phyloP scores from a whole-genome alignment of 139 green algal genomes.

The Chlorella sp. region DNA sequence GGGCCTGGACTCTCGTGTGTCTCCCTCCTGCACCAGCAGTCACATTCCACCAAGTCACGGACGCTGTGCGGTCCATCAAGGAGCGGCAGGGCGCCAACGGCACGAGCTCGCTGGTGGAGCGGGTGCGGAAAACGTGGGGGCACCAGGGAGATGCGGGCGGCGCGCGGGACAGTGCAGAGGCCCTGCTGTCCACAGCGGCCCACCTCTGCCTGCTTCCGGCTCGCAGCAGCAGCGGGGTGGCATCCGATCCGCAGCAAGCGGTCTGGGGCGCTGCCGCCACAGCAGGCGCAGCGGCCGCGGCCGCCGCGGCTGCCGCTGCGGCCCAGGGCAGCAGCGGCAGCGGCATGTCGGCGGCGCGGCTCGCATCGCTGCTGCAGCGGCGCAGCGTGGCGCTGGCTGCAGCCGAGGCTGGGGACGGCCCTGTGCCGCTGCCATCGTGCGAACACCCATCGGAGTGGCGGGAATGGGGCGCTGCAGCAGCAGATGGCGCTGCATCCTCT shows the following conservation, averaged over 20 bases:
- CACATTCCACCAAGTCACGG: neutral
- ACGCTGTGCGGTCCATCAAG: neutral
- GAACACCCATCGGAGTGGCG: neutral
- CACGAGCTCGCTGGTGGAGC: neutral
- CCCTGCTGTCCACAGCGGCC: too few species aligned
- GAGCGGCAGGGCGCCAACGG: neutral
- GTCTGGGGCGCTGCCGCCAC: neutral
- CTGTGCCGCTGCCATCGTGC: neutral
- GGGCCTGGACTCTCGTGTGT: conserved; percentile 6
- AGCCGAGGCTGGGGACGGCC: neutral
- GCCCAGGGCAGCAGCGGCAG: neutral
- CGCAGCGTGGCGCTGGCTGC: neutral
- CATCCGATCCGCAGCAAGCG: too few species aligned
- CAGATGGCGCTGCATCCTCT: neutral
- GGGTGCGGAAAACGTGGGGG: neutral
- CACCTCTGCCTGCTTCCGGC: too few species aligned
- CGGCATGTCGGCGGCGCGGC: neutral
- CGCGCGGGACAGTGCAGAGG: too few species aligned
- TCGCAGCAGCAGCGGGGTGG: neutral
- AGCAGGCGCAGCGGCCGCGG: neutral
- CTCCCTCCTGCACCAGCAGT: neutral
- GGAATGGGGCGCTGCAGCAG: neutral
- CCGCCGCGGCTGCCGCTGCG: neutral
- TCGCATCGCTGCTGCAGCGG: neutral
- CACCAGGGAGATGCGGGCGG: neutral